Base-by-base conservation (phyloP, 2,329 filamentous ascomycete genomes). In the Colletotrichum viniferum region DNA sequence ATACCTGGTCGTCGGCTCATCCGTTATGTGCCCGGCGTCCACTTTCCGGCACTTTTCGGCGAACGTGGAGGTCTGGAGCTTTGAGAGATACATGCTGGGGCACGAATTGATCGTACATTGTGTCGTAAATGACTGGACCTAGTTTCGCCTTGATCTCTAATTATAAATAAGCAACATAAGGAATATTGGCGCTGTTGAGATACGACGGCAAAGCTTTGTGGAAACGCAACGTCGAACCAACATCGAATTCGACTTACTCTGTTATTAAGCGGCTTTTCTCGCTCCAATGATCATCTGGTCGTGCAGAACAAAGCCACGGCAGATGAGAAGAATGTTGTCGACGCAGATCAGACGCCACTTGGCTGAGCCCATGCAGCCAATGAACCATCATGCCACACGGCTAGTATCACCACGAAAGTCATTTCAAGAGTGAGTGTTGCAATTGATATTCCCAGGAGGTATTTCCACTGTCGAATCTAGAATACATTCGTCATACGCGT, bases 401-500 rank as follows among this genome's bases (percentile, higher is more conserved):
- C n/a, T 21, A 13, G 43, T 52, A 10, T 30, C 4, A 28, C 28
- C 10, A 60, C 34, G 16, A 36, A 52, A 18, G 13, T n/a, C 5
- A n/a, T 38, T 58, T 18, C n/a, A 48, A 63, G 12, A 56, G 24
- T n/a, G 28, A n/a, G 48, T 18, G 48, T 63, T 28, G 26, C 55
- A 38, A 24, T 12, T 58, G 12, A 28, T 36, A 43, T 26, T 68
- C 64, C 58, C 63, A 52, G n/a, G 32, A 60, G 43, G 12, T 48
- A 14, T 63, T 38, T 60, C 28, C 36, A 26, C 63, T 63, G 34
- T 58, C 65, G 64, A 52, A 36, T 76, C 30, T 76, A 69, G 16
- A 69, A 60, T 73, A 76, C 63, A 69, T 65, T 73, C 58, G 70
- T 73, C 69, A 34, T 73, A 32, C 36, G 26, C 60, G 43, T 72